Percentiles rank a stretch among this genome's conserved stretches.
These are phyloP conservation scores for Xenoacremonium recifei DNA, from an alignment of 2,329 filamentous ascomycete species.

Conservation along the genomic window DNA sequence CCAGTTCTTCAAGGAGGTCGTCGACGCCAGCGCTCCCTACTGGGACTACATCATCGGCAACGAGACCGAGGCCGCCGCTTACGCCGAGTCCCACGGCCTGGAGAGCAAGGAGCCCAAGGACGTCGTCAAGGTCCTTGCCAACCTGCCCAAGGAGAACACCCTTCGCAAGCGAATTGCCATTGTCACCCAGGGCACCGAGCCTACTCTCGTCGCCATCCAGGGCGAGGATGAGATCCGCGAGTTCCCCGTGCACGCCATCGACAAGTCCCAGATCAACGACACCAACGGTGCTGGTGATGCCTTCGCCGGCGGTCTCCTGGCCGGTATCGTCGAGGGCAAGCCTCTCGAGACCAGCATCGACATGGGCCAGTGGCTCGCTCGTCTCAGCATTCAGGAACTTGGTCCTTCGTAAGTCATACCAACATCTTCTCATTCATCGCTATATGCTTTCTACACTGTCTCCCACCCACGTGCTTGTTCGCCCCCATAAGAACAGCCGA, in stretches of 20 bases:
- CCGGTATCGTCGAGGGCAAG: constrained; percentile 85
- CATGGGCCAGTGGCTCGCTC: constrained; percentile 95
- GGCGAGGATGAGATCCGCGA: constrained; percentile 69
- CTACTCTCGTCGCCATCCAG: constrained; percentile 81
- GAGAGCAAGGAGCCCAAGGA: constrained; percentile 74
- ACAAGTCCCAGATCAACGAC: constrained; percentile 79
- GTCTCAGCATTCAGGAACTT: constrained; percentile 89
- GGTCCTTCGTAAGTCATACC: constrained; percentile 80
- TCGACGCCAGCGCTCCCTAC: constrained; percentile 84
- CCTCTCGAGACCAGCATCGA: constrained; percentile 75
- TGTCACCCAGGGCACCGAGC: constrained; percentile 90
- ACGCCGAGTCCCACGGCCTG: constrained; percentile 78
- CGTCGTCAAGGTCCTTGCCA: constrained; percentile 82
- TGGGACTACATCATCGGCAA: constrained; percentile 97
- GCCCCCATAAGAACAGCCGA: no score
- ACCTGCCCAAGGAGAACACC: constrained; percentile 88
- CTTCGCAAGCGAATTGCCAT: constrained; percentile 83
- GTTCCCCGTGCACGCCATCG: constrained; percentile 79
- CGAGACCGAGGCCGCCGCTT: constrained; percentile 89
- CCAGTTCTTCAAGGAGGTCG: constrained; percentile 95
- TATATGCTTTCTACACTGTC: constrained; percentile 18
- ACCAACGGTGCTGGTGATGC: constrained; percentile 97
- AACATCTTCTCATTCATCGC: constrained; percentile 12
- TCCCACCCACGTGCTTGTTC: no score
- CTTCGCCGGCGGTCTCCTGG: constrained; percentile 91